These are phyloP conservation scores for Pisolithus tinctorius DNA, from an alignment of 768 basidiomycete genomes.

Conservation along the genomic window DNA sequence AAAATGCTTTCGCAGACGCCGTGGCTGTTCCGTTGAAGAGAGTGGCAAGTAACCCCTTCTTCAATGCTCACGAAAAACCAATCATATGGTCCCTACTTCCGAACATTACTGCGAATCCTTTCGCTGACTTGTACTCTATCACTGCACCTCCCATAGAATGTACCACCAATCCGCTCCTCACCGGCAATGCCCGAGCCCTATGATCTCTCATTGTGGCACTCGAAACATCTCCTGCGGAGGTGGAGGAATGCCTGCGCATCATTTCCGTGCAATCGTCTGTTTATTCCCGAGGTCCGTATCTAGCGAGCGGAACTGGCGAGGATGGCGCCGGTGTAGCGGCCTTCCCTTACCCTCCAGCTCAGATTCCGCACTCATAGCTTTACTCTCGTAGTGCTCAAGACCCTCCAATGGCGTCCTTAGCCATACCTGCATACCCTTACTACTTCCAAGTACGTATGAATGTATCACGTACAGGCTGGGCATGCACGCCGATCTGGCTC, in stretches of 20 bases:
- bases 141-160: conserved; percentile 23
- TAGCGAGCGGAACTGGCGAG: conserved; percentile 17
- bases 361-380: conserved; percentile 7
- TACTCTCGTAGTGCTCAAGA: not conserved
- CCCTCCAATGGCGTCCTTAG: not conserved
- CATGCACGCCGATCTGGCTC: conserved; percentile 3
- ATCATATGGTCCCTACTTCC: conserved; percentile 10
- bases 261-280: conserved; percentile 55
- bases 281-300: conserved; percentile 17
- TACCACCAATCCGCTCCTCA: conserved; percentile 19
- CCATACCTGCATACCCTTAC: conserved; percentile 2
- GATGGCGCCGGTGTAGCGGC: conserved; percentile 21
- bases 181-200: conserved; percentile 44
- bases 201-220: conserved; percentile 59
- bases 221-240: conserved; percentile 40
- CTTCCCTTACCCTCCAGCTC: conserved; percentile 26
- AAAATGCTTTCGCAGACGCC: conserved; percentile 20
- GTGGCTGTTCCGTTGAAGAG: conserved; percentile 9
- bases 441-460: conserved; percentile 9
- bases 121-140: conserved; percentile 31
- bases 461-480: conserved; percentile 1
- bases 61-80: conserved; percentile 35
- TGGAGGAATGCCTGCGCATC: conserved; percentile 45
- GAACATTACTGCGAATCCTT: conserved; percentile 23
- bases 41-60: conserved; percentile 23